Conservation (phyloP, 169 alveolate genomes). For the Eimeria zaria region DNA sequence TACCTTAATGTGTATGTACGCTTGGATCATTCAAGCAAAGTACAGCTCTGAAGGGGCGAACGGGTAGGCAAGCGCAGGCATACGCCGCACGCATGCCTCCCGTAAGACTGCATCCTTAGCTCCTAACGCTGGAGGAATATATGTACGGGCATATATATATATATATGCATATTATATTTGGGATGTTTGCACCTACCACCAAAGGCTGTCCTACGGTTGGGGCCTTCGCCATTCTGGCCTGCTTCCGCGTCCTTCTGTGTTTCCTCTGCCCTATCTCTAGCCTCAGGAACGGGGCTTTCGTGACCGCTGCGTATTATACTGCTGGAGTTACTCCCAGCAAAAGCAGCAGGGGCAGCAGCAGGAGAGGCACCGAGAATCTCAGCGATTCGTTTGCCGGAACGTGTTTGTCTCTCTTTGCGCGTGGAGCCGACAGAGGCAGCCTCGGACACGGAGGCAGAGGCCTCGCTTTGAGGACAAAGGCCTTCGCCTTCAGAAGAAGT, state of each 20-base stretch:
- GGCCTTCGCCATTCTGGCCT: not conserved
- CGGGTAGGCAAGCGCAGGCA: not conserved
- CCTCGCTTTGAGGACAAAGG: conserved; percentile 33
- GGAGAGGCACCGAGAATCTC: conserved; percentile 16
- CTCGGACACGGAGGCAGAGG: conserved; percentile 27
- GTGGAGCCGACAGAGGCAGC: not conserved
- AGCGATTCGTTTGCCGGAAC: not conserved
- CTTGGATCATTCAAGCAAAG: not conserved
- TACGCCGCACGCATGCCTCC: not conserved
- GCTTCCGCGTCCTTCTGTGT: not conserved
- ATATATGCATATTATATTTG: not conserved
- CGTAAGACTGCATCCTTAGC: not conserved
- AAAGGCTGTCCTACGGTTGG: not conserved
- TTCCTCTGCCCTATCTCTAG: not conserved
- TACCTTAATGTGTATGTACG: not conserved
- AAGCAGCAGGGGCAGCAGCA: not conserved
- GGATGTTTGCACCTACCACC: not conserved
- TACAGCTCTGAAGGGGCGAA: not conserved
- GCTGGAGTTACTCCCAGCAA: conserved; percentile 2
- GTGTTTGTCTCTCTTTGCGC: not conserved
- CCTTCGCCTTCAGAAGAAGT: conserved; percentile 15
- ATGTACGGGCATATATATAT: no score
- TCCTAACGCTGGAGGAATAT: not conserved
- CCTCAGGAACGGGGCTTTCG: not conserved
- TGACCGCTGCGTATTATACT: not conserved